Evolutionary conservation across 1,139 yeast genomes (phyloP).

Genomic region (Kodamaea arcana): DNA sequence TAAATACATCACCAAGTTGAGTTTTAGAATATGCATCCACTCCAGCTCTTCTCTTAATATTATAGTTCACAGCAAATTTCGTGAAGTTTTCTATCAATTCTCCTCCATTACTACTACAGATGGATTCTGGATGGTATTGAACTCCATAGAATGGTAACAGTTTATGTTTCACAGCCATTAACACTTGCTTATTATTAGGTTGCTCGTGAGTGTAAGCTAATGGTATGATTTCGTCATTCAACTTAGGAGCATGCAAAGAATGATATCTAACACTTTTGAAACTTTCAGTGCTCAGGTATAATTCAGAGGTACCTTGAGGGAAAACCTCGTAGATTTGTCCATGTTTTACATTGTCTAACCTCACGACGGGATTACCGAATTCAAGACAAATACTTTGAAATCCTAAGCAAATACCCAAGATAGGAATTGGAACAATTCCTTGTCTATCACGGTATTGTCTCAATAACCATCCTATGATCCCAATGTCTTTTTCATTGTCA

Average conservation of each 20-base stretch:
- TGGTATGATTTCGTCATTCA: slow-evolving; percentile 39
- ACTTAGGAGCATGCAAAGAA: slow-evolving; percentile 60
- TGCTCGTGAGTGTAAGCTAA: slow-evolving; percentile 50
- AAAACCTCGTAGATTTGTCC: slow-evolving; percentile 71
- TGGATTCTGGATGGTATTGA: slow-evolving; percentile 95
- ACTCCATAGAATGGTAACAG: slow-evolving; percentile 80
- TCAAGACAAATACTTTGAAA: slow-evolving; percentile 76
- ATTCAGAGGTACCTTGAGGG: slow-evolving; percentile 23
- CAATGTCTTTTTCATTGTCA: slow-evolving; percentile 56
- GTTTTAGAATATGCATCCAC: slow-evolving; percentile 1
- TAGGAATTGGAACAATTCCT: slow-evolving; percentile 44
- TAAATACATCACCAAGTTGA: slow-evolving; percentile 9
- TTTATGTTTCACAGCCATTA: slow-evolving; percentile 77
- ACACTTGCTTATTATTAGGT: slow-evolving; percentile 26
- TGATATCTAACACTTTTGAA: slow-evolving; percentile 85
- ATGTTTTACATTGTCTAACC: slow-evolving; percentile 63
- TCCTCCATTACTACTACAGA: slow-evolving; percentile 71
- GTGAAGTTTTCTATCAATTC: slow-evolving; percentile 62
- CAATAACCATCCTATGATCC: slow-evolving; percentile 61
- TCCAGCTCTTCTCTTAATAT: slow-evolving; percentile 18
- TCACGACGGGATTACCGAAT: slow-evolving; percentile 55
- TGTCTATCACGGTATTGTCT: slow-evolving; percentile 20
- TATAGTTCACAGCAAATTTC: slow-evolving; percentile 42
- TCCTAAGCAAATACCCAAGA: slow-evolving; percentile 90
- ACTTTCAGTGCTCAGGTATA: slow-evolving; percentile 33